Evolutionary conservation across 164 flowering plant species (phyloP).

Genomic region (Aristolochia contorta): DNA sequence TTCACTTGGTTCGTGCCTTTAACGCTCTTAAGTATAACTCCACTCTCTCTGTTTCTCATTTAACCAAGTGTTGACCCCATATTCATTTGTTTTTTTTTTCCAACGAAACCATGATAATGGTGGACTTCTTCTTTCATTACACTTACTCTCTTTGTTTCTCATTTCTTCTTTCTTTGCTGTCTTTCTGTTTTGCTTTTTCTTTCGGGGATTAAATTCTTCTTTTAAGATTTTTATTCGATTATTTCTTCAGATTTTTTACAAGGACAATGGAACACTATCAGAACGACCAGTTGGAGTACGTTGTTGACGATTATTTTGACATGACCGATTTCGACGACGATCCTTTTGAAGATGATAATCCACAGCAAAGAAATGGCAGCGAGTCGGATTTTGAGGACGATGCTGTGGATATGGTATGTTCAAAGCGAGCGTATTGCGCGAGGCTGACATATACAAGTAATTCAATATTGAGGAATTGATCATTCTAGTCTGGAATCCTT

Average conservation of each 20-base stretch:
- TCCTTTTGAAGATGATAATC: constrained; percentile 13
- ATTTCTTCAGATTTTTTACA: no score
- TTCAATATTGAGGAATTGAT: background rate
- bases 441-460: no score
- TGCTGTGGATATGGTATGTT: constrained; percentile 37
- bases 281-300: constrained; percentile 43
- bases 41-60: no score
- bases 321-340: constrained; percentile 34
- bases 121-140: no score
- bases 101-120: no score
- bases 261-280: constrained; percentile 43
- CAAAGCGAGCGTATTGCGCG: background rate
- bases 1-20: no score
- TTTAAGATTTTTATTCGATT: background rate
- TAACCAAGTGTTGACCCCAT: no score
- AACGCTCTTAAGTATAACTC: no score
- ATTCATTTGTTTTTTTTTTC: no score
- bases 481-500: background rate
- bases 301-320: constrained; percentile 43
- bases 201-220: background rate
- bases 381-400: constrained; percentile 43
- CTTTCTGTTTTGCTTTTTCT: no score
- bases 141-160: no score
- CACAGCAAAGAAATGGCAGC: constrained; percentile 3
- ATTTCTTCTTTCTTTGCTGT: no score